These are phyloP conservation scores for Suaeda aralocaspica DNA, from an alignment of 148 eudicot genomes.

Conservation along the genomic window DNA sequence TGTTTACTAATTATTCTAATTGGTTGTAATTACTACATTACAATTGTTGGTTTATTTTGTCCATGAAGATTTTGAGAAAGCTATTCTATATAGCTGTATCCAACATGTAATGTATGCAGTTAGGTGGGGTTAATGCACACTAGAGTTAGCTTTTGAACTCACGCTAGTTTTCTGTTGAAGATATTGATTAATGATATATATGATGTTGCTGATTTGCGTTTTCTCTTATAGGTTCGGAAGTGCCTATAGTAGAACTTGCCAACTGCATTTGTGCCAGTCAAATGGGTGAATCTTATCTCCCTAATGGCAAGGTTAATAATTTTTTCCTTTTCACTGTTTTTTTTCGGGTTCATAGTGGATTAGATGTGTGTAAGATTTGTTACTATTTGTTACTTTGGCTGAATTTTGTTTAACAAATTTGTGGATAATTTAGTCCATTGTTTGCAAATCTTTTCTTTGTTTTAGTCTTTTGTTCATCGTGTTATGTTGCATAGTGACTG, in stretches of 20 bases:
- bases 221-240: constrained; percentile 62
- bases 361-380: not conserved
- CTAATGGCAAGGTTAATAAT: constrained; percentile 40
- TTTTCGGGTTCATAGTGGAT: not conserved
- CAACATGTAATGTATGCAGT: not conserved
- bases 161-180: not conserved
- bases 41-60: not conserved
- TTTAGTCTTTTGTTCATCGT: not conserved
- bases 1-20: not conserved
- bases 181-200: not conserved
- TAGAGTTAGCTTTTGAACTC: not conserved
- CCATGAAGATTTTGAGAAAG: not conserved
- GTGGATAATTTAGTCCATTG: not conserved
- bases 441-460: not conserved
- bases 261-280: constrained; percentile 60
- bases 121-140: not conserved
- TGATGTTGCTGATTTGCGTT: not conserved
- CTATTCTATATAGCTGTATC: not conserved
- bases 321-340: constrained; percentile 6
- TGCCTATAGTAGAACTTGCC: constrained; percentile 61
- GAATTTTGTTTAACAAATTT: not conserved
- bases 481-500: not conserved
- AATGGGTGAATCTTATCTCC: constrained; percentile 32
- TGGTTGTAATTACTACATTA: not conserved
- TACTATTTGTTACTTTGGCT: not conserved